Base-by-base conservation (phyloP, 129 eudicot species). In the Centaurea solstitialis region DNA sequence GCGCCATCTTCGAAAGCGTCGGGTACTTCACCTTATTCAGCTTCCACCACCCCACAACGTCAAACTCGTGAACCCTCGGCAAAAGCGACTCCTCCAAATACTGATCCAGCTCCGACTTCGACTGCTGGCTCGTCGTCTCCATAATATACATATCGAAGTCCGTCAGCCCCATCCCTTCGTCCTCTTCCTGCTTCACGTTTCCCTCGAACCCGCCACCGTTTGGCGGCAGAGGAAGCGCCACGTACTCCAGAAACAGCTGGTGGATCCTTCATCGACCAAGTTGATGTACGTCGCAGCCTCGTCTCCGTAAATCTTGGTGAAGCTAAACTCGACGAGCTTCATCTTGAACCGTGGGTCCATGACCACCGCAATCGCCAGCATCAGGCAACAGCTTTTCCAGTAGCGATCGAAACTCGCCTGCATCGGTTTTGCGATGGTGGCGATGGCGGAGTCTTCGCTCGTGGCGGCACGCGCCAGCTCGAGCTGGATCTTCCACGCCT, bases 291-390 rank as follows among this genome's bases (percentile, higher is more conserved):
- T 47, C n/a, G 94, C 81, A 73, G 93, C 89, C 8, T 92, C 97
- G 2, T 92, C 97, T 1, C 93, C 93, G 1, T 92, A 95, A 73
- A 95, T 92, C 83, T 92, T 95, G 0, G 93, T 81, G 79, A 95
- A 95, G 72, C 97, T 95, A 74, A 95, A 95, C 67, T 95, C 97
- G 0, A 95, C 97, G 2, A 95, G 94, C 82, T 95, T 95, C 97
- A 95, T 89, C 72, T 95, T 95, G 79, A 95, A 95, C 65, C 99
- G 86, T 12, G 99, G 99, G 80, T 95, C 99, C 99, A 95, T 95
- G 6, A 93, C 94, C 13, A 95, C 99, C 0, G 98, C 98, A 20
- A 91, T 87, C 0, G 99, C 99, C 40, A 95, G 78, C 5, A 92
- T 83, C 73, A 89, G 73, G 77, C 94, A 95, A 38, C 91, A 76